Evolutionary conservation across 441 rosid species (phyloP), one percentile per base, ranked within the genome.

Genomic region (Arabidopsis hybrid): DNA sequence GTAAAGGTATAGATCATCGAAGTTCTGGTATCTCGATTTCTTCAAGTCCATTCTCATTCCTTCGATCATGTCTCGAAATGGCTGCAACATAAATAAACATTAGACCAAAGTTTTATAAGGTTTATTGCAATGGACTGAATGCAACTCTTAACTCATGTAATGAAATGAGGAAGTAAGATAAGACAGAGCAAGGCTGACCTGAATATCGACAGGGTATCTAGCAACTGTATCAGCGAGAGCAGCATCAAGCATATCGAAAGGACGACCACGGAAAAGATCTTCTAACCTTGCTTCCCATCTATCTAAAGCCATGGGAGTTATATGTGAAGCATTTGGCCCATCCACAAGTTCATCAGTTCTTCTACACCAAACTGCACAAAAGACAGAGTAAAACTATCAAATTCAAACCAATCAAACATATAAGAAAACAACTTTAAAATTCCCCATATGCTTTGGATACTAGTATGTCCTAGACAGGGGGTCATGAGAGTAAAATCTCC

Each of bases 321-420:
- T 91, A 76, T 91, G 92, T 4, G 95, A 82, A 18, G 97, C 97
- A 81, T 91, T 91, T 5, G 97, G 98, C 36, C 95, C 98, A 60
- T 91, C 97, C 8, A 93, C 97, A 11, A 93, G 88, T 76, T 93
- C 98, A 80, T 93, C 98, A 0, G 95, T 93, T 78, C 98, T 89
- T 86, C 98, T 87, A 81, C 98, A 93, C 98, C 98, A 93, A 72
- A 91, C 98, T 93, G 82, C 73, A 85, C 2, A 18, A 51, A 18
- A 72, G 26, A 16, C 12, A 0, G 16, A 42, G 55, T 11, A 32
- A 43, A 53, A 67, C 8, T 32, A 52, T 60, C 73, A 72, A 35
- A 12, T 0, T 18, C 0, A 40, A 21, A 52, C 6, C 53, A 59
- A 60, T 29, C 46, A 5, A 43, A 21, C 67, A 51, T 26, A 43